A percentile compares a stretch with the other conserved stretches of the same genome.
Evolutionary conservation across 805 yeast genomes (phyloP).

Genomic region (Tetrapisispora pingtungensis): DNA sequence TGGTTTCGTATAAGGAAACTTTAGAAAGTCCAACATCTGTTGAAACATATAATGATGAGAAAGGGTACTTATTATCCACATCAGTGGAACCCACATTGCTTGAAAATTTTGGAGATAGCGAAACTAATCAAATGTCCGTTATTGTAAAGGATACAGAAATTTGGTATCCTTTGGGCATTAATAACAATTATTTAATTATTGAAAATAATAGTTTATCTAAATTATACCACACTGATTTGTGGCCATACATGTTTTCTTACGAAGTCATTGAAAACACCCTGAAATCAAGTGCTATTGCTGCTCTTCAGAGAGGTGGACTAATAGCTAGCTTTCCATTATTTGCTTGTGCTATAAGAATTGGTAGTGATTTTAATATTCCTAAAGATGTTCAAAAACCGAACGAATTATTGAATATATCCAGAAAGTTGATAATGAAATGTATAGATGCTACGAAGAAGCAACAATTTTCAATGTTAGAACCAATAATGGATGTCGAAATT

Average conservation of each 20-base stretch:
- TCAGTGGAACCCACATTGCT: constrained; percentile 8
- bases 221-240: constrained; percentile 24
- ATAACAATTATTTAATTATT: constrained; percentile 29
- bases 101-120: not conserved
- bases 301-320: constrained; percentile 60
- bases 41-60: constrained; percentile 8
- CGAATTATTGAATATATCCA: constrained; percentile 36
- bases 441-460: constrained; percentile 19
- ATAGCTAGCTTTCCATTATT: constrained; percentile 39
- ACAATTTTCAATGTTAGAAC: constrained; percentile 61
- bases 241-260: constrained; percentile 41
- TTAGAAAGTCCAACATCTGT: constrained; percentile 15
- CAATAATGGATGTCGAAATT: constrained; percentile 70
- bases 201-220: constrained; percentile 15
- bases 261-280: constrained; percentile 46
- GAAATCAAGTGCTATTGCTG: constrained; percentile 48
- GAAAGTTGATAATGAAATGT: constrained; percentile 36
- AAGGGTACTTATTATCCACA: constrained; percentile 16
- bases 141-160: constrained; percentile 10
- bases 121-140: not conserved
- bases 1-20: constrained; percentile 84
- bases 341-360: constrained; percentile 47
- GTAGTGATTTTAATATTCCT: constrained; percentile 41
- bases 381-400: constrained; percentile 34
- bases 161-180: constrained; percentile 24